A percentile compares a stretch with the other conserved stretches of the same genome.
Evolutionary conservation across 495 filamentous ascomycete species (phyloP).

Genomic region (Lindgomyces ingoldianus): DNA sequence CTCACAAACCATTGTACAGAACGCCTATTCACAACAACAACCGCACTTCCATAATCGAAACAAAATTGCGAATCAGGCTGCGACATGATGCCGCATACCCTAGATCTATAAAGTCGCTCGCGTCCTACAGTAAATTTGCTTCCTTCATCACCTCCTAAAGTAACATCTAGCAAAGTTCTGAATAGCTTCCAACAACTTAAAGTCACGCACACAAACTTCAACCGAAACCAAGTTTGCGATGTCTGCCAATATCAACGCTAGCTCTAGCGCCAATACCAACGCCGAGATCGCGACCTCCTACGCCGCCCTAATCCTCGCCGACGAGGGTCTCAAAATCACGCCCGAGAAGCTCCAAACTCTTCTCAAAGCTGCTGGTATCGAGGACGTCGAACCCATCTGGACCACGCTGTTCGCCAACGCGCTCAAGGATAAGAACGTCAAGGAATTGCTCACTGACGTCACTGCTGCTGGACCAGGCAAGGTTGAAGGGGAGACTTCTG

Average conservation of each 20-base stretch:
- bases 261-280: not conserved
- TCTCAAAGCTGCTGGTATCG: constrained; percentile 80
- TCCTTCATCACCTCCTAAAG: not conserved
- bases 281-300: constrained; percentile 50
- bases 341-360: constrained; percentile 92
- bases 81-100: too few relatives aligned
- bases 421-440: constrained; percentile 98
- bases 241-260: too few relatives aligned
- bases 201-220: not conserved
- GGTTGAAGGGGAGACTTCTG: not conserved
- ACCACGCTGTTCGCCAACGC: constrained; percentile 94
- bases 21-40: not conserved
- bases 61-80: not conserved
- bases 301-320: constrained; percentile 97
- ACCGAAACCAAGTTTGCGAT: not conserved
- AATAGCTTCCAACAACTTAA: not conserved
- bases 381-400: constrained; percentile 97
- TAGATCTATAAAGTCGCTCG: too few relatives aligned
- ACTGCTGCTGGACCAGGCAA: constrained; percentile 4
- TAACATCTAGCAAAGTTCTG: not conserved
- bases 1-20: not conserved
- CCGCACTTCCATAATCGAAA: not conserved
- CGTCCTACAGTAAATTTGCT: too few relatives aligned
- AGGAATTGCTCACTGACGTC: constrained; percentile 71
- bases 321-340: constrained; percentile 93